Conservation (phyloP, 768 basidiomycete genomes). For the Suillus variegatus region DNA sequence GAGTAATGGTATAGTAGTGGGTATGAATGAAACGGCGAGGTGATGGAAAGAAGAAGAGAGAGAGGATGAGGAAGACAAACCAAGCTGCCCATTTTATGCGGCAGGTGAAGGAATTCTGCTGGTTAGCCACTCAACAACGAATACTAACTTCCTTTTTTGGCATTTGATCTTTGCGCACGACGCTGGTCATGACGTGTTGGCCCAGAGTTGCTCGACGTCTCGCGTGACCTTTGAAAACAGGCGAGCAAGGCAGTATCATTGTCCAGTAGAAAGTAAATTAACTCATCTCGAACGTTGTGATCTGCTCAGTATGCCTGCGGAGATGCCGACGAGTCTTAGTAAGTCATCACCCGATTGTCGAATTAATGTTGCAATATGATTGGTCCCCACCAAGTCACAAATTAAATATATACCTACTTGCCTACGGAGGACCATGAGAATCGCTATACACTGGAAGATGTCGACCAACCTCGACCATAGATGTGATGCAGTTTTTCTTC, state of each 20-base stretch:
- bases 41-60: slow-evolving; percentile 38
- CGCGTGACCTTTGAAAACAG: background rate
- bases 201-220: background rate
- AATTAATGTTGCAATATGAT: background rate
- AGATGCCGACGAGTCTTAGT: background rate
- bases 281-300: background rate
- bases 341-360: background rate
- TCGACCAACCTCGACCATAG: background rate
- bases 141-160: slow-evolving; percentile 20
- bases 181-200: background rate
- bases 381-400: background rate
- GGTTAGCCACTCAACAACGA: slow-evolving; percentile 25
- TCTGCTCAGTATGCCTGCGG: background rate
- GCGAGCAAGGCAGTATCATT: background rate
- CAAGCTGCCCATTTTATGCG: slow-evolving; percentile 28
- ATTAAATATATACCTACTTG: background rate
- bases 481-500: background rate
- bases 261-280: background rate
- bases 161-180: background rate
- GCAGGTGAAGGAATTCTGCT: slow-evolving; percentile 15
- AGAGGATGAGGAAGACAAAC: slow-evolving; percentile 14
- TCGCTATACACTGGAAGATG: background rate
- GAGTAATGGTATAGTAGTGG: background rate
- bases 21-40: slow-evolving; percentile 34
- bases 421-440: background rate